phyloP scores from a whole-genome alignment of 257 asterid genomes.

The Ilex asprella region DNA sequence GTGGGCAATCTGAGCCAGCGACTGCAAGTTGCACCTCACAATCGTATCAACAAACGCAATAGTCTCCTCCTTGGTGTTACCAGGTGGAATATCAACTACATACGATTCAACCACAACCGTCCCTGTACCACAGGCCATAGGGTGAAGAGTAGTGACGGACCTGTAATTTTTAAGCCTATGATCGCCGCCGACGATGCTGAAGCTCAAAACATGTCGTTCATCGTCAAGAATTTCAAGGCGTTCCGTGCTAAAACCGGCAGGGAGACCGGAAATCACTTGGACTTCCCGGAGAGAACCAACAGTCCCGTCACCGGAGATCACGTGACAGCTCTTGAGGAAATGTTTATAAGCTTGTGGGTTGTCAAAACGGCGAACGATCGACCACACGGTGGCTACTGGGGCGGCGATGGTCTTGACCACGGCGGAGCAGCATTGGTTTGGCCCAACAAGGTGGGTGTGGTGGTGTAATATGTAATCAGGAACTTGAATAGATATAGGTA shows the following conservation, averaged over 20 bases:
- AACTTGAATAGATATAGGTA: conserved; percentile 28
- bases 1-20: conserved; percentile 51
- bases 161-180: conserved; percentile 63
- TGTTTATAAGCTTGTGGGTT: conserved; percentile 74
- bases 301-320: conserved; percentile 55
- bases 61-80: conserved; percentile 72
- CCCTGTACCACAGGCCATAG: conserved; percentile 16
- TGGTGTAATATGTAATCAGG: conserved; percentile 43
- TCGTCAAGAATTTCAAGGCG: conserved; percentile 71
- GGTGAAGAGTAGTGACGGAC: conserved; percentile 69
- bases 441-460: conserved; percentile 58
- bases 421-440: conserved; percentile 68
- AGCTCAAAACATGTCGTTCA: conserved; percentile 67
- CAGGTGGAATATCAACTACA: conserved; percentile 72
- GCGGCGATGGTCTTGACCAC: conserved; percentile 50
- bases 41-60: conserved; percentile 71
- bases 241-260: conserved; percentile 71
- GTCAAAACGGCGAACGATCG: conserved; percentile 78
- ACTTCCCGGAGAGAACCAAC: conserved; percentile 80
- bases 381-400: conserved; percentile 59
- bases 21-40: conserved; percentile 69
- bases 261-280: conserved; percentile 68
- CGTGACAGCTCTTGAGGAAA: conserved; percentile 68
- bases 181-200: conserved; percentile 75
- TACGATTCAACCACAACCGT: conserved; percentile 82